These are phyloP conservation scores for Phtheirospermum japonicum DNA, from an alignment of 257 asterid species.

Conservation along the genomic window DNA sequence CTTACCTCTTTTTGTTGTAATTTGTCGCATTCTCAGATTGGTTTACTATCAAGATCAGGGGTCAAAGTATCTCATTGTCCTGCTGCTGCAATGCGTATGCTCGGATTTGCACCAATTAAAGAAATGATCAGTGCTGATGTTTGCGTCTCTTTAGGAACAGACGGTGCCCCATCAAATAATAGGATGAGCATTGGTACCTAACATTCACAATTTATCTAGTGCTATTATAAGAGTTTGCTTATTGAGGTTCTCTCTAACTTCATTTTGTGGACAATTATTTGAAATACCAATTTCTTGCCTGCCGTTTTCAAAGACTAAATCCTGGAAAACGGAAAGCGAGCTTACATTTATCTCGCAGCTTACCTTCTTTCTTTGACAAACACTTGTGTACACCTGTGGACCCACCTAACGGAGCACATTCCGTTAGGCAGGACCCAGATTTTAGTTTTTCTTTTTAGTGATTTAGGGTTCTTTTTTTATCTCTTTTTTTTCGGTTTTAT, in stretches of 20 bases:
- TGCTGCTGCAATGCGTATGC: conserved; percentile 90
- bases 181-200: conserved; percentile 84
- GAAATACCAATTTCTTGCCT: background rate
- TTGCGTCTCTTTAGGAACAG: conserved; percentile 81
- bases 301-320: too few relatives aligned
- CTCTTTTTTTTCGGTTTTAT: too few relatives aligned
- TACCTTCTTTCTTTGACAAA: too few relatives aligned
- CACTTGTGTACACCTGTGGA: too few relatives aligned
- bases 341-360: too few relatives aligned
- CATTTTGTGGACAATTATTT: background rate
- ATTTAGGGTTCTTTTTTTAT: too few relatives aligned
- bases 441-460: too few relatives aligned
- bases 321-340: too few relatives aligned
- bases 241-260: background rate
- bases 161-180: conserved; percentile 83
- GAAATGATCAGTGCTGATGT: conserved; percentile 76
- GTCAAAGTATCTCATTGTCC: conserved; percentile 89
- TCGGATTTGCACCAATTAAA: conserved; percentile 69
- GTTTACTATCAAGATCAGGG: conserved; percentile 49
- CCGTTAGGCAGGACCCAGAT: too few relatives aligned
- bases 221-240: background rate
- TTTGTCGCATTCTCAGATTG: conserved; percentile 41
- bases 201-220: conserved; percentile 14
- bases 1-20: background rate
- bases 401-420: too few relatives aligned